These are phyloP conservation scores for Mycena albidolilacea DNA, from an alignment of 768 basidiomycete genomes.

Conservation along the genomic window DNA sequence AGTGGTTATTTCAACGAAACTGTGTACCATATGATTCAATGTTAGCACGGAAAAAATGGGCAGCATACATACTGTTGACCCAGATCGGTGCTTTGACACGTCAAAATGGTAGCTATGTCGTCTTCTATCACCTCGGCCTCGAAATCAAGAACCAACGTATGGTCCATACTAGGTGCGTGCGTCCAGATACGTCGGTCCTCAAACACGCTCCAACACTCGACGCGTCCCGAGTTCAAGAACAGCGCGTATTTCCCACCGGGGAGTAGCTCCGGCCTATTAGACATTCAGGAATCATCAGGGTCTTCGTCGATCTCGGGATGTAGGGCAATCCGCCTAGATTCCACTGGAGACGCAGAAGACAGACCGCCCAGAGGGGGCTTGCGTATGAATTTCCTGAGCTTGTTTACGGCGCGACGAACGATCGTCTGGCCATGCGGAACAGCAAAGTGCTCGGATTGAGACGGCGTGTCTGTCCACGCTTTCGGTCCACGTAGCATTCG, in stretches of 20 bases:
- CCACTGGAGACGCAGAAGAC: not conserved
- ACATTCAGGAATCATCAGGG: not conserved
- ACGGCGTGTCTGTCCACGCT: constrained; percentile 6
- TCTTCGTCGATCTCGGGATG: not conserved
- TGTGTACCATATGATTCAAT: not conserved
- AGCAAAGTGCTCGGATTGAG: not conserved
- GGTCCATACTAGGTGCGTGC: not conserved
- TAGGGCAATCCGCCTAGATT: not conserved
- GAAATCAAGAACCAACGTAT: constrained; percentile 16
- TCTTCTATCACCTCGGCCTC: constrained; percentile 5
- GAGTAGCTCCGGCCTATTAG: constrained; percentile 13
- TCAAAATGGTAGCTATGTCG: not conserved
- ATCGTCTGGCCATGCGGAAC: too few relatives aligned
- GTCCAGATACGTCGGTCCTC: constrained; percentile 27
- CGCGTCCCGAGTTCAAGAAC: constrained; percentile 8
- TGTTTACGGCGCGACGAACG: not conserved
- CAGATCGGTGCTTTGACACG: constrained; percentile 6
- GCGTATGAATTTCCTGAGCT: not conserved
- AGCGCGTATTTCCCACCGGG: constrained; percentile 23
- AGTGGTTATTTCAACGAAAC: constrained; percentile 11
- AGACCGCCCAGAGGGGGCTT: not conserved
- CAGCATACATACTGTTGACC: not conserved
- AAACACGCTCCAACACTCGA: constrained; percentile 26
- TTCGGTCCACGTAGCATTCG: not conserved
- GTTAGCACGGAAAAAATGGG: not conserved